Percentiles rank a stretch among this genome's conserved stretches.
phyloP scores from a whole-genome alignment of 108 stramenopile genomes.

The Discostella pseudostelligera region DNA sequence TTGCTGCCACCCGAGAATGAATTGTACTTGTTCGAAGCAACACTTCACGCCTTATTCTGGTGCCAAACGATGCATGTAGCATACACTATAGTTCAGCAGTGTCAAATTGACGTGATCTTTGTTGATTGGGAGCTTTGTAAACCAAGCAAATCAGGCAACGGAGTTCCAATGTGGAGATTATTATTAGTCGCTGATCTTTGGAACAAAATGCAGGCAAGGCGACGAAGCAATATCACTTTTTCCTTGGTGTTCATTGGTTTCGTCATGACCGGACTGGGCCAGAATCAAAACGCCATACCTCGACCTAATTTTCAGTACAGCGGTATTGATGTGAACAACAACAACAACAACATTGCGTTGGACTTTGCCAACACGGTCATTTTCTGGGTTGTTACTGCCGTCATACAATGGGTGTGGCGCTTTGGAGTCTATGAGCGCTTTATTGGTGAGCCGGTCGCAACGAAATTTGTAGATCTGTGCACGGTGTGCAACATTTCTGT shows the following conservation, averaged over 20 bases:
- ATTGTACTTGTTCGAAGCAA: constrained; percentile 48
- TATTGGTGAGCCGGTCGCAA: constrained; percentile 56
- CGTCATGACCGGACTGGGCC: constrained; percentile 49
- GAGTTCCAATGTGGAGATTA: constrained; percentile 55
- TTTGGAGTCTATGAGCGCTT: constrained; percentile 65
- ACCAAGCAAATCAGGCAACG: constrained; percentile 11
- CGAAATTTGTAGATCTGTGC: constrained; percentile 68
- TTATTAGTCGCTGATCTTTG: constrained; percentile 77
- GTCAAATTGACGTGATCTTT: constrained; percentile 61
- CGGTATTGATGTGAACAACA: constrained; percentile 20
- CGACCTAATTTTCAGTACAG: constrained; percentile 55
- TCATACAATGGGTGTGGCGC: constrained; percentile 60
- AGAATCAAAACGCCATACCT: constrained; percentile 63
- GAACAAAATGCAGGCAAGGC: constrained; percentile 62
- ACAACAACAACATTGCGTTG: constrained; percentile 61
- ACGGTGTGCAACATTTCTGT: constrained; percentile 77
- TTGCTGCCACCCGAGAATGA: constrained; percentile 60
- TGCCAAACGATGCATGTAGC: constrained; percentile 53
- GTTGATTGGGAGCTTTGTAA: constrained; percentile 76
- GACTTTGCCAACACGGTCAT: constrained; percentile 68
- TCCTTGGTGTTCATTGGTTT: constrained; percentile 60
- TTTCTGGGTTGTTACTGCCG: constrained; percentile 53
- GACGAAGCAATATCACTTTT: constrained; percentile 51
- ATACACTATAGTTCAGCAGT: constrained; percentile 52
- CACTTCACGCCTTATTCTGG: constrained; percentile 52